Percentiles rank a stretch among this genome's conserved stretches.
phyloP scores from a whole-genome alignment of 2,329 filamentous ascomycete genomes.

The Canariomyces notabilis region DNA sequence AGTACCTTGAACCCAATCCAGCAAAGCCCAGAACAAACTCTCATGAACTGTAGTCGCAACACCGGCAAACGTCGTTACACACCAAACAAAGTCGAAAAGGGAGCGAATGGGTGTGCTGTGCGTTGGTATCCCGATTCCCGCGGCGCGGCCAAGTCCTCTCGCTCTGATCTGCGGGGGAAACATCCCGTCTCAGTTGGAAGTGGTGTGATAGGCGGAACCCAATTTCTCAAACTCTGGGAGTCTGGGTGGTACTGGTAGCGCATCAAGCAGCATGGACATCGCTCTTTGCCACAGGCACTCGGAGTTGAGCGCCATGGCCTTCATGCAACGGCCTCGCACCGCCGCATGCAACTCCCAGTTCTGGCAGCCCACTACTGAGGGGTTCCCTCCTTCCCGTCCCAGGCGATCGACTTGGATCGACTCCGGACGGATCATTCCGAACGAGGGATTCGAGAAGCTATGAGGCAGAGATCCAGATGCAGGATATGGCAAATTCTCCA shows the following conservation, averaged over 20 bases:
- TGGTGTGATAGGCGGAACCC: constrained; percentile 13
- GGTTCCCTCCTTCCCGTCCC: neutral
- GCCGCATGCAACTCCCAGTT: too few relatives aligned
- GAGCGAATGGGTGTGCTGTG: too few relatives aligned
- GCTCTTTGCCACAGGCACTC: neutral
- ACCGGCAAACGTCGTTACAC: too few relatives aligned
- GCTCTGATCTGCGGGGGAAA: constrained; percentile 15
- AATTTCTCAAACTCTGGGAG: constrained; percentile 9
- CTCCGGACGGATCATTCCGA: neutral
- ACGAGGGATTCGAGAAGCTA: neutral
- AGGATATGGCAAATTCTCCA: too few relatives aligned
- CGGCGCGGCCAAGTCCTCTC: constrained; percentile 5
- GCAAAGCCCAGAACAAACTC: too few relatives aligned
- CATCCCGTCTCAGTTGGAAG: neutral
- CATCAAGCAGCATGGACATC: constrained; percentile 3
- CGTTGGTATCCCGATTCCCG: too few relatives aligned
- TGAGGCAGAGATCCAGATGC: neutral
- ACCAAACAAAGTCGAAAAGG: too few relatives aligned
- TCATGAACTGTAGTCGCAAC: too few relatives aligned
- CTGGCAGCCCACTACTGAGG: neutral
- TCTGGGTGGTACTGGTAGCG: too few relatives aligned
- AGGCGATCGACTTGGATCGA: neutral
- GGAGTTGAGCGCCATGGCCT: constrained; percentile 8
- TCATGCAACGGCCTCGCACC: constrained; percentile 1
- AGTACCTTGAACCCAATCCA: too few relatives aligned